Base-by-base conservation (phyloP, 805 yeast species). In the Ogataea trehaloabstinens region DNA sequence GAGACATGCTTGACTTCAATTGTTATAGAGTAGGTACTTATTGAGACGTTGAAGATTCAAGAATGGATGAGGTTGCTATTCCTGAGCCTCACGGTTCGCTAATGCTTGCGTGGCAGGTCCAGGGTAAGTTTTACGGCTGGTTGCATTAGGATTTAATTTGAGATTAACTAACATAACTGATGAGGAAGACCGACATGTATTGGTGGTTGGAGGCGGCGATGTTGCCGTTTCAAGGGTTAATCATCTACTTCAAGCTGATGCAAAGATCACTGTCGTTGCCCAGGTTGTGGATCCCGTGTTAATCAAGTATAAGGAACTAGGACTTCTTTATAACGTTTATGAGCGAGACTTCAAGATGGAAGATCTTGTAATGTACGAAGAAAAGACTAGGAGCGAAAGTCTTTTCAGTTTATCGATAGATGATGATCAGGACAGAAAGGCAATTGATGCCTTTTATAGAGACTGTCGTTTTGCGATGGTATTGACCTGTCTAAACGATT, bases 171-270 rank as follows among this genome's bases (percentile, higher is more conserved):
- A 22, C 8, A 22, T 8, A 22, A 8, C 8, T 22, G 8, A 16
- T 8, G 30, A 15, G 10, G 10, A 22, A 63, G 73, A 71, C 46
- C 71, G 71, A 33, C 85, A 75, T 48, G 85, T 84, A 12, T 66
- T 85, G 7, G 84, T 85, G 1, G 75, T 85, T 28, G 95, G 95
- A 0, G 88, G 83, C 5, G 86, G 87, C 8, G 83, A 78, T 33
- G 95, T 86, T 6, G 95, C 89, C 0, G 66, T 80, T 8, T 74
- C 87, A 13, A 63, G 95, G 37, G 77, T 85, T 3, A 67, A 72
- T 38, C 86, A 83, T 52, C 66, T 86, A 16, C 57, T 85, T 3
- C 73, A 74, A 13, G 90, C 95, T 0, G 74, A 80, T 47, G 91
- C 93, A 7, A 69, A 67, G 36, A 72, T 86, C 28, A 81, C 88